Evolutionary conservation across 441 rosid genomes (phyloP).

Genomic region (Eugenia klotzschiana): DNA sequence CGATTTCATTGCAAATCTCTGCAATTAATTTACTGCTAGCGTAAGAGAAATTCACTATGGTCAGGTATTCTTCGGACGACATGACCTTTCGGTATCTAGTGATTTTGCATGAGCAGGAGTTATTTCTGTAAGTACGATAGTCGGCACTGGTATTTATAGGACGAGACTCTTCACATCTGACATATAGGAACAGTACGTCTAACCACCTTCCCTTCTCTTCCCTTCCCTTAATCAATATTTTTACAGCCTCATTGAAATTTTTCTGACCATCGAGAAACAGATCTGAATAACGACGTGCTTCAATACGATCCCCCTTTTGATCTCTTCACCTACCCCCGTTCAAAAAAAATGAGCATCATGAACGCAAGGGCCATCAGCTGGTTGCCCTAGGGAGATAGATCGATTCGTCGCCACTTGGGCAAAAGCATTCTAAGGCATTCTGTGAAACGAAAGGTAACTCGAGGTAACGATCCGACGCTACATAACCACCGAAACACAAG

Average conservation of each 20-base stretch:
- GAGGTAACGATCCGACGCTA: not conserved
- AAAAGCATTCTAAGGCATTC: not conserved
- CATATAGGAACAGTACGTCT: not conserved
- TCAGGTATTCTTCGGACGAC: not conserved
- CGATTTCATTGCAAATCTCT: not conserved
- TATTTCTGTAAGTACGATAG: not conserved
- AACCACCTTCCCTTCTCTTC: not conserved
- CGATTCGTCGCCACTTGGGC: not conserved
- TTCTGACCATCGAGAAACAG: not conserved
- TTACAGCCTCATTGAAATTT: not conserved
- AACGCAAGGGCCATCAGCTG: not conserved
- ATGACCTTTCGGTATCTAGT: not conserved
- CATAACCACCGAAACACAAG: not conserved
- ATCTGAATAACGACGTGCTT: not conserved
- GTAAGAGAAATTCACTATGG: not conserved
- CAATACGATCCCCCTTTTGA: not conserved
- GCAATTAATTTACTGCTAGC: not conserved
- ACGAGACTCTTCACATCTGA: not conserved
- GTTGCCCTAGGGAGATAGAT: not conserved
- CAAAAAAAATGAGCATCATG: not conserved
- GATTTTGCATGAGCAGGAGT: not conserved
- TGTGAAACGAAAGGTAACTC: not conserved
- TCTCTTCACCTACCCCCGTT: no score
- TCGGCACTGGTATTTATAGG: not conserved
- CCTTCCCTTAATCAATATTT: not conserved